These are phyloP conservation scores for Coelastrella sp. DNA, from an alignment of 139 green algal species.

Conservation along the genomic window DNA sequence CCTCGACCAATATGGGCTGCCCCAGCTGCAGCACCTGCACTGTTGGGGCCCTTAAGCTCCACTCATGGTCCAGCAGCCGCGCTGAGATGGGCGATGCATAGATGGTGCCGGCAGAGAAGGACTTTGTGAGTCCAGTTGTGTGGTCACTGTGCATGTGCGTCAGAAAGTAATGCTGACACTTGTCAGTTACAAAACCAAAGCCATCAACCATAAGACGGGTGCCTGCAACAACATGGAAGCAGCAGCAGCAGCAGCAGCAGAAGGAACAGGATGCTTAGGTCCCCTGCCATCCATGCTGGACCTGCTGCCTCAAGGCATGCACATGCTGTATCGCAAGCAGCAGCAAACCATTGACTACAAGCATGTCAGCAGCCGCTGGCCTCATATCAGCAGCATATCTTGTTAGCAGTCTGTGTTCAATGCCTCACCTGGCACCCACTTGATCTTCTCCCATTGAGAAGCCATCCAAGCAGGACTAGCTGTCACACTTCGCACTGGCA, in stretches of 20 bases:
- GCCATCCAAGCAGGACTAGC: constrained; percentile 60
- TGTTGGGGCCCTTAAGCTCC: constrained; percentile 5
- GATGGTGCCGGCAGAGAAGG: constrained; percentile 65
- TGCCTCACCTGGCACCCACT: constrained; percentile 73
- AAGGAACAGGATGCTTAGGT: background rate
- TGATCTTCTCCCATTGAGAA: constrained; percentile 76
- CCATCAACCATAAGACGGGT: constrained; percentile 64
- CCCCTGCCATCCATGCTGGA: background rate
- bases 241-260: background rate
- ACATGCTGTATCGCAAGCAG: constrained; percentile 63
- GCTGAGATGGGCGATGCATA: constrained; percentile 64
- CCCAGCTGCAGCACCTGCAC: constrained; percentile 33
- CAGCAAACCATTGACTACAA: background rate
- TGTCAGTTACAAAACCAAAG: constrained; percentile 51
- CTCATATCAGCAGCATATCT: too few species aligned
- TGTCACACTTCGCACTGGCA: too few species aligned
- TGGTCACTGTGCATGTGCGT: constrained; percentile 87
- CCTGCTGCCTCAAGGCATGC: background rate
- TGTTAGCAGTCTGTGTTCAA: too few species aligned
- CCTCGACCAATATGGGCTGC: constrained; percentile 49
- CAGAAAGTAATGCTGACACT: constrained; percentile 74
- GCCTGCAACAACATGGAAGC: background rate
- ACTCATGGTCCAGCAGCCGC: constrained; percentile 25
- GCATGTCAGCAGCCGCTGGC: too few species aligned
- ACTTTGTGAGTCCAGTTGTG: constrained; percentile 70